These are phyloP conservation scores for Crithidia brevicula DNA, from an alignment of 208 protist species.

Conservation along the genomic window DNA sequence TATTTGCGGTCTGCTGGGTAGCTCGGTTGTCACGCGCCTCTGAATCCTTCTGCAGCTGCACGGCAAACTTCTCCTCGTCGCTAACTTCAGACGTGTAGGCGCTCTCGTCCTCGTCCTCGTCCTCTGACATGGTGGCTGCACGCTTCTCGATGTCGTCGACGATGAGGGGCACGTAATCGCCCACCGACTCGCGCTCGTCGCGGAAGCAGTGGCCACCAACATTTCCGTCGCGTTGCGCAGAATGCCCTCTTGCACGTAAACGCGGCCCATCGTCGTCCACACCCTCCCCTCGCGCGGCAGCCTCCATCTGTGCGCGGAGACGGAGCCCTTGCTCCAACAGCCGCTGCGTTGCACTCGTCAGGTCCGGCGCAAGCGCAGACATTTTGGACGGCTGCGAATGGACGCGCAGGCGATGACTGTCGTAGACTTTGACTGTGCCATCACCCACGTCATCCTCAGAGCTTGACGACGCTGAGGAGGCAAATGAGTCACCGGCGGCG, in stretches of 20 bases:
- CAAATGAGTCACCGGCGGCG: neutral
- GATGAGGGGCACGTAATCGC: no score
- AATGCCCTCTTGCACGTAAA: no score
- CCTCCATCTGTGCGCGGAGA: conserved; percentile 52
- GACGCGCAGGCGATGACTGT: neutral
- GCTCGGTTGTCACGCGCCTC: conserved; percentile 25
- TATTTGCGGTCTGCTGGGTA: neutral
- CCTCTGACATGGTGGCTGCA: no score
- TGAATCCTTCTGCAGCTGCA: conserved; percentile 42
- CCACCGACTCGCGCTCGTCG: no score
- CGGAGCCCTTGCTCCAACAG: conserved; percentile 47
- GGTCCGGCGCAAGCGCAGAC: conserved; percentile 9
- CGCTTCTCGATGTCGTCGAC: neutral
- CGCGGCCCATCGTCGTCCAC: neutral
- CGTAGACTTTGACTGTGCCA: neutral
- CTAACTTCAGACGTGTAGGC: conserved; percentile 55
- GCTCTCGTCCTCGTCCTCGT: conserved; percentile 29
- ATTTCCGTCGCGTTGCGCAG: no score
- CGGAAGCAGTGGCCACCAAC: no score
- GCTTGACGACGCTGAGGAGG: conserved; percentile 12
- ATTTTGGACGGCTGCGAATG: neutral
- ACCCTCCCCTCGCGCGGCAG: conserved; percentile 23
- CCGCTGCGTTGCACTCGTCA: conserved; percentile 26
- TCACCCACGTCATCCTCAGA: neutral
- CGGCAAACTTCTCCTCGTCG: conserved; percentile 49